phyloP scores from a whole-genome alignment of 352 stramenopile genomes.

The Phytophthora lateralis region DNA sequence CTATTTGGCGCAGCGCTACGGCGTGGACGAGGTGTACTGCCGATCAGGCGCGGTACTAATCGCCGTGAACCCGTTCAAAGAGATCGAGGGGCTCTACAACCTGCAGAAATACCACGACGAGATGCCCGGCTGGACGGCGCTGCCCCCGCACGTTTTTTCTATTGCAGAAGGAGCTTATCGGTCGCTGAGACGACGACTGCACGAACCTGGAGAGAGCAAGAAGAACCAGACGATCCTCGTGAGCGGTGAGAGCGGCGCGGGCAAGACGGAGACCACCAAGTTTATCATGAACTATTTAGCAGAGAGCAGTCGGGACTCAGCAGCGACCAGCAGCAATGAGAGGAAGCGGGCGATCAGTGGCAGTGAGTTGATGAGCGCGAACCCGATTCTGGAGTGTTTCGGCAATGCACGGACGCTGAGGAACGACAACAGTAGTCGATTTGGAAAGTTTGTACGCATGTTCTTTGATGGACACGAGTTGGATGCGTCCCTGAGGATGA shows the following conservation, averaged over 20 bases:
- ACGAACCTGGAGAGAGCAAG: conserved; percentile 55
- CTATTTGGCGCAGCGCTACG: conserved; percentile 77
- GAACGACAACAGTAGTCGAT: conserved; percentile 88
- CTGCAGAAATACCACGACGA: conserved; percentile 44
- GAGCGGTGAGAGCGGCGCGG: conserved; percentile 94
- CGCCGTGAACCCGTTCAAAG: conserved; percentile 83
- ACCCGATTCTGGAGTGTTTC: conserved; percentile 89
- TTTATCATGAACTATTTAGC: conserved; percentile 81
- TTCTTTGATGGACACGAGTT: conserved; percentile 61
- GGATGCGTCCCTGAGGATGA: conserved; percentile 54
- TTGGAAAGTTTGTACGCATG: conserved; percentile 90
- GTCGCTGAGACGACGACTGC: conserved; percentile 48
- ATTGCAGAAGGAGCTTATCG: conserved; percentile 78
- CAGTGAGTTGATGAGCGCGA: conserved; percentile 76
- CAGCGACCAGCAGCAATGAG: conserved; percentile 8
- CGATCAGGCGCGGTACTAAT: conserved; percentile 74
- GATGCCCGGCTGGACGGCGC: conserved; percentile 29
- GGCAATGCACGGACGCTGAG: conserved; percentile 78
- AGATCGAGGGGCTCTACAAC: conserved; percentile 73
- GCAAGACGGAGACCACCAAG: conserved; percentile 97
- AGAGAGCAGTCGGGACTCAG: conserved; percentile 18
- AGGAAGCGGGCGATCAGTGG: conserved; percentile 47
- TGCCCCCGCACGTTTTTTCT: conserved; percentile 83
- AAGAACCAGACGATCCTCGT: conserved; percentile 95
- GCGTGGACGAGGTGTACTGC: conserved; percentile 79